phyloP scores from a whole-genome alignment of 2,329 filamentous ascomycete genomes.

The Rhinocladiella mackenziei region DNA sequence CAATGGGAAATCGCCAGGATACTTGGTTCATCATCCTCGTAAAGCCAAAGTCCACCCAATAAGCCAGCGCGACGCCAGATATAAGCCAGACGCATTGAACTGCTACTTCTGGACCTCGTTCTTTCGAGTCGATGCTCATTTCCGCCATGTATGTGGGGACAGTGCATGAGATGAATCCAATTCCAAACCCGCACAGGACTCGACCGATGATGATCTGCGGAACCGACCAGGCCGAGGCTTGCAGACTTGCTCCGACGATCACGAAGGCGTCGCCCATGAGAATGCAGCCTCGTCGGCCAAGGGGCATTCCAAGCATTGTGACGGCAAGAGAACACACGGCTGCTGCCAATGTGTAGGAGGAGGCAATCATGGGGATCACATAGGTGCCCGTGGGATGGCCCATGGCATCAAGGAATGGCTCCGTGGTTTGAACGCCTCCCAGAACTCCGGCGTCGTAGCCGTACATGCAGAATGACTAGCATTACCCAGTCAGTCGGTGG shows the following conservation, averaged over 20 bases:
- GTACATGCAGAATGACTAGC: constrained; percentile 34
- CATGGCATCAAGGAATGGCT: constrained; percentile 35
- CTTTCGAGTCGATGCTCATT: constrained; percentile 50
- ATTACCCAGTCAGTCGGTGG: neutral
- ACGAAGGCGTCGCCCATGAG: constrained; percentile 40
- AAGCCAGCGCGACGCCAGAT: constrained; percentile 32
- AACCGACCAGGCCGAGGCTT: constrained; percentile 39
- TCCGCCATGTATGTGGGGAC: constrained; percentile 42
- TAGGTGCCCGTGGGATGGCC: constrained; percentile 23
- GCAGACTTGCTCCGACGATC: constrained; percentile 44
- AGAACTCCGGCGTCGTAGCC: constrained; percentile 38
- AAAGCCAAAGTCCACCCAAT: constrained; percentile 45
- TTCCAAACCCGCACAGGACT: constrained; percentile 42
- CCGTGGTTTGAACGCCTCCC: constrained; percentile 33
- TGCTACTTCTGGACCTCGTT: constrained; percentile 51
- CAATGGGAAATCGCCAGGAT: constrained; percentile 55
- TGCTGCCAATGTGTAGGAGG: constrained; percentile 28
- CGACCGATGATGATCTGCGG: constrained; percentile 48
- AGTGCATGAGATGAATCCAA: constrained; percentile 36
- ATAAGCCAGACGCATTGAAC: constrained; percentile 39
- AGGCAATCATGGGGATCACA: constrained; percentile 33
- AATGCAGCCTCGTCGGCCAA: constrained; percentile 44
- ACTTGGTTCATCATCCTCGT: constrained; percentile 49
- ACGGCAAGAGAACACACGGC: constrained; percentile 31
- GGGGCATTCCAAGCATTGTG: constrained; percentile 31